A percentile compares a stretch with the other conserved stretches of the same genome.
Evolutionary conservation across 345 rosid genomes (phyloP).

Genomic region (Camelina hispida): DNA sequence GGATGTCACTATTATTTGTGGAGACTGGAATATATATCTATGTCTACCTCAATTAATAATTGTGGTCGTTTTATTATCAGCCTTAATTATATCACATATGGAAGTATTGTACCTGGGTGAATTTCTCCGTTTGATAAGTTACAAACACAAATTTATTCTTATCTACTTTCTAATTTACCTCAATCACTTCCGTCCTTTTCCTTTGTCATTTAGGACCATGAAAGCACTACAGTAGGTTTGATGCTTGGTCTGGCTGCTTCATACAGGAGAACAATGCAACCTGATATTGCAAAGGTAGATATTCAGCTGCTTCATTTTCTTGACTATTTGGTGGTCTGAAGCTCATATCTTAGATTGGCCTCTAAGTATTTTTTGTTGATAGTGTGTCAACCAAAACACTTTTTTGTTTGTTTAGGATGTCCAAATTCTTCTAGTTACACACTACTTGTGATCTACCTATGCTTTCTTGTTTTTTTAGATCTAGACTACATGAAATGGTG

Average conservation of each 20-base stretch:
- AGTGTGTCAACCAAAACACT: conserved; percentile 20
- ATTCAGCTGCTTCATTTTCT: conserved; percentile 27
- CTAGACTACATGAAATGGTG: conserved; percentile 18
- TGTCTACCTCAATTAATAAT: background rate
- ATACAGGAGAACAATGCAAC: conserved; percentile 92
- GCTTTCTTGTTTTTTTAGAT: conserved; percentile 17
- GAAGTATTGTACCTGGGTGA: conserved; percentile 13
- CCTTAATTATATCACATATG: conserved; percentile 15
- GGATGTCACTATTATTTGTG: conserved; percentile 11
- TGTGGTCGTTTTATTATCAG: conserved; percentile 1
- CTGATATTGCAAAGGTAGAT: conserved; percentile 82
- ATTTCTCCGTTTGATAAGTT: conserved; percentile 16
- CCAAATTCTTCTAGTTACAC: conserved; percentile 15
- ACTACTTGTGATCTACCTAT: conserved; percentile 19
- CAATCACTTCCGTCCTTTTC: conserved; percentile 31
- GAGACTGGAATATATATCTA: conserved; percentile 1
- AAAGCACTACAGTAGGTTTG: conserved; percentile 87
- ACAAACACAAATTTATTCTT: conserved; percentile 16
- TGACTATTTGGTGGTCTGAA: conserved; percentile 28
- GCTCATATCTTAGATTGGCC: conserved; percentile 20
- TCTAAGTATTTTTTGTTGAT: background rate
- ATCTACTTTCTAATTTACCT: conserved; percentile 14
- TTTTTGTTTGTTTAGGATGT: conserved; percentile 4
- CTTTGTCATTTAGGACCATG: conserved; percentile 71
- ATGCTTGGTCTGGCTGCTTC: conserved; percentile 99